These are phyloP conservation scores for Fraxinus anomala DNA, from an alignment of 257 asterid genomes.

Conservation along the genomic window DNA sequence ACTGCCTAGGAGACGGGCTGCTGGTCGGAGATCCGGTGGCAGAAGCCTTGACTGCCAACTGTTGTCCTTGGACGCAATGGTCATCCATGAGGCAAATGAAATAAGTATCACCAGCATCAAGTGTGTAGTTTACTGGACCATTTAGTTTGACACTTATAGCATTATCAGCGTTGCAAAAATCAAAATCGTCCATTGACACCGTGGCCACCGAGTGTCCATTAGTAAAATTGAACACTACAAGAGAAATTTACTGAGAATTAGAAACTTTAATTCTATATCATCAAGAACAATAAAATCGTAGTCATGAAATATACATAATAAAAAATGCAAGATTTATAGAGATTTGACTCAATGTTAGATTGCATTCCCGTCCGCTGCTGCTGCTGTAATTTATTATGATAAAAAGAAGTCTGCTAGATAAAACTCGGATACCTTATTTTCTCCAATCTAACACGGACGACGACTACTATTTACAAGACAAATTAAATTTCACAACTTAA, in stretches of 20 bases:
- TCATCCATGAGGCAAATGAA: background rate
- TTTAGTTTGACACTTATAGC: background rate
- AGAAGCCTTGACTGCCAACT: background rate
- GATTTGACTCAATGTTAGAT: too few species aligned
- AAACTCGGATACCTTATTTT: too few species aligned
- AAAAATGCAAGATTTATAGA: too few species aligned
- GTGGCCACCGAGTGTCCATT: background rate
- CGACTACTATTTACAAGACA: too few species aligned
- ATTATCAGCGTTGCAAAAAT: background rate
- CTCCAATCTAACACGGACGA: too few species aligned
- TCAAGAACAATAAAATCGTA: too few species aligned
- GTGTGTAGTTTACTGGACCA: background rate
- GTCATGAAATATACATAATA: too few species aligned
- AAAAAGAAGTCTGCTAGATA: too few species aligned
- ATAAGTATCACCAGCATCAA: background rate
- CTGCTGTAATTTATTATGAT: too few species aligned
- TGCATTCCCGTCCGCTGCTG: too few species aligned
- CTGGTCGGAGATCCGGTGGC: background rate
- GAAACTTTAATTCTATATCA: too few species aligned
- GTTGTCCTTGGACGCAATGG: background rate
- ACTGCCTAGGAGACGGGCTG: background rate
- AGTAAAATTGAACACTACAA: background rate
- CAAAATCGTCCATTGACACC: background rate
- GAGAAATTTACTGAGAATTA: background rate
- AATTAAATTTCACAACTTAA: too few species aligned